Percentiles rank a stretch among this genome's conserved stretches.
These are phyloP conservation scores for Schwanniomyces yamadae DNA, from an alignment of 805 yeast genomes.

Conservation along the genomic window DNA sequence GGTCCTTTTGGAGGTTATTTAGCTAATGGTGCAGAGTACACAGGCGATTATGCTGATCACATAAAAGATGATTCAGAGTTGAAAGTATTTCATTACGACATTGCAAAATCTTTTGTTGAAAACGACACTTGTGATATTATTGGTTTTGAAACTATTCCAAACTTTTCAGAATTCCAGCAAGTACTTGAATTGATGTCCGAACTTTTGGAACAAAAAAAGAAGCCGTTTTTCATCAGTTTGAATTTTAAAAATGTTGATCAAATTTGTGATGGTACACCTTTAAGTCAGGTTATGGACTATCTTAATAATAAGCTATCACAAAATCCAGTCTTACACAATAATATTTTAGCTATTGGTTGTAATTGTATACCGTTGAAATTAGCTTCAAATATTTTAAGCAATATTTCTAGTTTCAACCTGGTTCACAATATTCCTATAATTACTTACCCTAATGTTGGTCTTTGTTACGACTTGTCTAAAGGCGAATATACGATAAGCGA, in stretches of 20 bases:
- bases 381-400: slow-evolving; percentile 41
- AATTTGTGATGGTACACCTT: slow-evolving; percentile 33
- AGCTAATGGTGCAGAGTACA: slow-evolving; percentile 69
- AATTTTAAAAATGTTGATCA: slow-evolving; percentile 22
- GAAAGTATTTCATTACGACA: slow-evolving; percentile 48
- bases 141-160: slow-evolving; percentile 75
- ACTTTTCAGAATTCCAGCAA: slow-evolving; percentile 52
- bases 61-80: slow-evolving; percentile 35
- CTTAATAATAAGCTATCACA: slow-evolving; percentile 10
- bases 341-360: slow-evolving; percentile 57
- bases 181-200: slow-evolving; percentile 38
- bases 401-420: slow-evolving; percentile 22
- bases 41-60: slow-evolving; percentile 55
- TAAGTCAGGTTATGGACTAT: slow-evolving; percentile 20
- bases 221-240: slow-evolving; percentile 48
- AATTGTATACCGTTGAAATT: slow-evolving; percentile 59
- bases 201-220: slow-evolving; percentile 12
- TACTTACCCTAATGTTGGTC: slow-evolving; percentile 78
- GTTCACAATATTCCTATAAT: slow-evolving; percentile 38
- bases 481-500: slow-evolving; percentile 1
- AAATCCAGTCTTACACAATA: slow-evolving; percentile 8
- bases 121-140: slow-evolving; percentile 51
- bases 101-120: slow-evolving; percentile 35
- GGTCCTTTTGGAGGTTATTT: slow-evolving; percentile 79
- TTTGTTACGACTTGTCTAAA: slow-evolving; percentile 44